These are phyloP conservation scores for Fagopyrum homotropicum DNA, from an alignment of 148 eudicot genomes.

Conservation along the genomic window DNA sequence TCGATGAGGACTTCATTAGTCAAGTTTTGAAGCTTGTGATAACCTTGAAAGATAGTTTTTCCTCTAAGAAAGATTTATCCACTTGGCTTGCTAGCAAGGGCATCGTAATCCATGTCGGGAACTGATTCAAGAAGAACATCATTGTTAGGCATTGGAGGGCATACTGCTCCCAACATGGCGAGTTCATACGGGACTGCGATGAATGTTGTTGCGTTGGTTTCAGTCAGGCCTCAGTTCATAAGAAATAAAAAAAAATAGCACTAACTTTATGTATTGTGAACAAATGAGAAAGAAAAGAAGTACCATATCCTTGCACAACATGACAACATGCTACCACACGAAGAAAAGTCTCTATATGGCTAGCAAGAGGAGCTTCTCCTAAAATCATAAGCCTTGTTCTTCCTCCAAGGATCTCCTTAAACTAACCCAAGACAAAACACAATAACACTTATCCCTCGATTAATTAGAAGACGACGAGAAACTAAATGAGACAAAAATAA, in stretches of 20 bases:
- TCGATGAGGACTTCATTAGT: conserved; percentile 77
- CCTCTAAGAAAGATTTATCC: conserved; percentile 87
- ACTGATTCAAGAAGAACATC: conserved; percentile 83
- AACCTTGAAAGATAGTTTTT: conserved; percentile 78
- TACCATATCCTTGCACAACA: conserved; percentile 98
- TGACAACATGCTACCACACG: conserved; percentile 80
- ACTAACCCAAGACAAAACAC: conserved; percentile 30
- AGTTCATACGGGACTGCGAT: conserved; percentile 69
- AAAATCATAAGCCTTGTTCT: conserved; percentile 74
- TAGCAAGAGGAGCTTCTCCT: conserved; percentile 95
- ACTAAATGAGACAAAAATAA: not conserved
- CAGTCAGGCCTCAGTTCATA: conserved; percentile 61
- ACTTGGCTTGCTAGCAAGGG: conserved; percentile 60
- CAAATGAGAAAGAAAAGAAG: too few species aligned
- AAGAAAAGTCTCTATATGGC: conserved; percentile 78
- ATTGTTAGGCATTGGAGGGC: conserved; percentile 82
- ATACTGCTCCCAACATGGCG: conserved; percentile 83
- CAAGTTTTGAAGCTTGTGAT: conserved; percentile 86
- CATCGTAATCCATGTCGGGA: conserved; percentile 96
- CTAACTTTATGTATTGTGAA: too few species aligned
- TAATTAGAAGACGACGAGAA: not conserved
- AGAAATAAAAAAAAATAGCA: too few species aligned
- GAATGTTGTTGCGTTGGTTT: conserved; percentile 84
- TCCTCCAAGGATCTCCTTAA: conserved; percentile 81
- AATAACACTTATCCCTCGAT: not conserved